Conservation (phyloP, 176 grass and related monocot species). For the Oryza glaberrima region DNA sequence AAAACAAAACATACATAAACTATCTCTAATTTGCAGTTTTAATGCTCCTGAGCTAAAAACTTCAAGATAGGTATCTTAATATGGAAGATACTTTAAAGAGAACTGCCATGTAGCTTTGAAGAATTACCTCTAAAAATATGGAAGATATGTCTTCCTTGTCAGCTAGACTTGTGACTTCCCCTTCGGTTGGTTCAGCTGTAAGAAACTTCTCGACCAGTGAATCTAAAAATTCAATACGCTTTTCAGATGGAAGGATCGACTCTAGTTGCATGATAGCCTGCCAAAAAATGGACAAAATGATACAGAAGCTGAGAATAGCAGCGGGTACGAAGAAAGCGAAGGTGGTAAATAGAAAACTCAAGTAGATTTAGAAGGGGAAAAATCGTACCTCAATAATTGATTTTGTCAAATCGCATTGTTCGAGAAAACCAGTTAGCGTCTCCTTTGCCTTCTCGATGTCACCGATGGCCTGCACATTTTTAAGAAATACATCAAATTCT, state of each 20-base stretch:
- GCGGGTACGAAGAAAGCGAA: not conserved
- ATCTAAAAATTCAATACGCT: constrained; percentile 76
- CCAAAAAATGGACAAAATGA: not conserved
- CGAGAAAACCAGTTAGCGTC: constrained; percentile 55
- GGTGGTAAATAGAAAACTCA: not conserved
- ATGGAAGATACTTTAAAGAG: not conserved
- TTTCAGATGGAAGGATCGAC: constrained; percentile 73
- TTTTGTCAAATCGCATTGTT: constrained; percentile 59
- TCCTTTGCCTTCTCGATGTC: constrained; percentile 86
- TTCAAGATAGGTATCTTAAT: not conserved
- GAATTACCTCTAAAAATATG: constrained; percentile 93
- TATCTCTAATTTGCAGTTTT: not conserved
- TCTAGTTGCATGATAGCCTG: constrained; percentile 91
- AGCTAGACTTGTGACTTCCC: constrained; percentile 49
- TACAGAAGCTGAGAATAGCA: not conserved
- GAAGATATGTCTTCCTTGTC: constrained; percentile 96
- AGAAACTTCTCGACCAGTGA: constrained; percentile 90
- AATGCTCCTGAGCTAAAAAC: not conserved
- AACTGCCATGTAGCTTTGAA: not conserved
- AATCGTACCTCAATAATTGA: constrained; percentile 73
- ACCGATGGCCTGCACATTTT: constrained; percentile 55
- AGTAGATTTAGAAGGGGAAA: constrained; percentile 14
- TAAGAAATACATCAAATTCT: constrained; percentile 37
- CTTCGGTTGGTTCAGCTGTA: constrained; percentile 55
- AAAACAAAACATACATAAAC: not conserved